Percentiles rank a stretch among this genome's conserved stretches.
These are phyloP conservation scores for Rhodamnia rubescens DNA, from an alignment of 345 rosid genomes.

Conservation along the genomic window DNA sequence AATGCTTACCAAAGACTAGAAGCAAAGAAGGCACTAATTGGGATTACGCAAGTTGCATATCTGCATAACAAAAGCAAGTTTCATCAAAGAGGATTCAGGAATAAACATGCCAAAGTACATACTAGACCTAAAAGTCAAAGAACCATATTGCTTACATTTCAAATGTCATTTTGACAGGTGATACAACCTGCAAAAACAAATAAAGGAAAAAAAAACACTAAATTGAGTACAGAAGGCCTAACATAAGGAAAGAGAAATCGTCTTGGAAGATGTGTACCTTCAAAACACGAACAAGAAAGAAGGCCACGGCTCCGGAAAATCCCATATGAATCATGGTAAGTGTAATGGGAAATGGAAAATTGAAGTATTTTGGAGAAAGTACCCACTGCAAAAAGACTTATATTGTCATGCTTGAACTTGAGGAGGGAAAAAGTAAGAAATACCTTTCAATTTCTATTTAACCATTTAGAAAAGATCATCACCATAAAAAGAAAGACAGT, in stretches of 20 bases:
- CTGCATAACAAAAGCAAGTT: conserved; percentile 24
- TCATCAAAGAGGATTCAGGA: neutral
- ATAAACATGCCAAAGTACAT: neutral
- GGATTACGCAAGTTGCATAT: conserved; percentile 93
- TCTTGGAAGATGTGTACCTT: conserved; percentile 43
- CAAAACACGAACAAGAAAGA: conserved; percentile 83
- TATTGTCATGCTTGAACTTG: neutral
- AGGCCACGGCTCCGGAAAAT: conserved; percentile 72
- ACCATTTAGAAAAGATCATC: neutral
- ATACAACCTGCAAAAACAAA: conserved; percentile 52
- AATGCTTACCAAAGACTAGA: conserved; percentile 92
- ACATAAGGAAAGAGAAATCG: neutral
- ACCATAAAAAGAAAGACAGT: neutral
- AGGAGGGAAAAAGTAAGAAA: neutral
- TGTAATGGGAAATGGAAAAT: conserved; percentile 86
- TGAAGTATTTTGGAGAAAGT: conserved; percentile 87
- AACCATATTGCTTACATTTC: conserved; percentile 59
- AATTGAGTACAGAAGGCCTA: neutral
- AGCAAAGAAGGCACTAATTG: conserved; percentile 98
- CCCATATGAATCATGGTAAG: conserved; percentile 99
- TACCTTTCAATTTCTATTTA: neutral
- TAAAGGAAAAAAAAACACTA: neutral
- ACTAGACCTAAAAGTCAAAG: neutral
- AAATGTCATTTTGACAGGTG: conserved; percentile 97
- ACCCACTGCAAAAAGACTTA: conserved; percentile 79